phyloP scores from a whole-genome alignment of 148 eudicot genomes.

The Chenopodium berlandieri region DNA sequence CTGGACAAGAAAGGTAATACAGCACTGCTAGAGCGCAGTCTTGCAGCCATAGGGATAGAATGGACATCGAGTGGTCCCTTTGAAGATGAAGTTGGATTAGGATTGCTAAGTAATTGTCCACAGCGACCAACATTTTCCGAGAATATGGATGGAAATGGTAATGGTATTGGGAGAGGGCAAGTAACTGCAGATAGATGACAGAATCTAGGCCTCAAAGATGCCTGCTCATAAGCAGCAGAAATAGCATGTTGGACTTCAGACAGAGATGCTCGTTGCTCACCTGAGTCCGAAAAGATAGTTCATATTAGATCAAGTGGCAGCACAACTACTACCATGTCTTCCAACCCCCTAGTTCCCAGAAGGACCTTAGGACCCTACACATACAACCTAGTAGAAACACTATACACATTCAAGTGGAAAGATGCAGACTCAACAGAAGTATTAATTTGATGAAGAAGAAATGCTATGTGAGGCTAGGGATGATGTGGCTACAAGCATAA shows the following conservation, averaged over 20 bases:
- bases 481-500: neutral
- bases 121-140: constrained; percentile 50
- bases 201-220: constrained; percentile 52
- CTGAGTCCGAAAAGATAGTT: constrained; percentile 31
- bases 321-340: too few relatives aligned
- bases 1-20: constrained; percentile 66
- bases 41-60: constrained; percentile 86
- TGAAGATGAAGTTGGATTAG: constrained; percentile 35
- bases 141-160: constrained; percentile 86
- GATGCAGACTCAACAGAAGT: neutral
- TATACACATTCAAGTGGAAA: neutral
- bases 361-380: too few relatives aligned
- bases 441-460: neutral
- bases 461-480: neutral
- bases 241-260: constrained; percentile 70
- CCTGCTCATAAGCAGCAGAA: constrained; percentile 53
- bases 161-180: constrained; percentile 89
- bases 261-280: constrained; percentile 54
- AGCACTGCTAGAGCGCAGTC: constrained; percentile 73
- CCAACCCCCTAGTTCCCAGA: too few relatives aligned
- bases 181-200: constrained; percentile 65
- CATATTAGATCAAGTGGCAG: constrained; percentile 3
- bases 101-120: constrained; percentile 56
- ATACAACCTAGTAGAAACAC: too few relatives aligned
- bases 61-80: constrained; percentile 79